These are phyloP conservation scores for Pilasporangium apinafurcum DNA, from an alignment of 352 stramenopile species.

Conservation along the genomic window DNA sequence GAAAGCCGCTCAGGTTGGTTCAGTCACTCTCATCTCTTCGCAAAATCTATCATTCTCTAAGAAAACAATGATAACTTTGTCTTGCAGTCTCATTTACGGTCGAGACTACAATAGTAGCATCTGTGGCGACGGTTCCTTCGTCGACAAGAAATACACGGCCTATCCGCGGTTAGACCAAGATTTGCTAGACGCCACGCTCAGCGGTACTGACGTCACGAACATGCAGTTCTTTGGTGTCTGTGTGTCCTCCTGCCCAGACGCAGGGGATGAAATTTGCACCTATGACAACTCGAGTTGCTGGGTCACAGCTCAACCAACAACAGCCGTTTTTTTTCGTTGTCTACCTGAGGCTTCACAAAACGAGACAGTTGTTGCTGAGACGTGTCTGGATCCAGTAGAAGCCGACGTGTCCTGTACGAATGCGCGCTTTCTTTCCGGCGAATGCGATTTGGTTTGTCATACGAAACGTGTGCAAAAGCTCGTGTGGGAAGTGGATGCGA, in stretches of 20 bases:
- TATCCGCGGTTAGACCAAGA: constrained; percentile 83
- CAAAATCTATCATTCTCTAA: too few species aligned
- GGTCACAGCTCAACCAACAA: constrained; percentile 41
- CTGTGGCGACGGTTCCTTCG: constrained; percentile 52
- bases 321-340: constrained; percentile 62
- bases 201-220: constrained; percentile 28
- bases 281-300: constrained; percentile 71
- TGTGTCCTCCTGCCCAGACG: constrained; percentile 43
- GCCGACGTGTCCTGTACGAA: constrained; percentile 48
- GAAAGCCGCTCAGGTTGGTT: constrained; percentile 45
- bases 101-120: constrained; percentile 77
- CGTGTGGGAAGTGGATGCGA: constrained; percentile 48
- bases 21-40: background rate
- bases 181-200: constrained; percentile 38
- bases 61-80: background rate
- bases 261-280: constrained; percentile 53
- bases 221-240: constrained; percentile 82
- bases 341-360: constrained; percentile 57
- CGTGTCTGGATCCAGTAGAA: constrained; percentile 54
- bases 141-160: constrained; percentile 36
- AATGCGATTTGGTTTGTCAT: constrained; percentile 44
- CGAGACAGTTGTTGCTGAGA: constrained; percentile 46
- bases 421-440: constrained; percentile 18
- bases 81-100: constrained; percentile 60
- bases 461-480: constrained; percentile 62